Evolutionary conservation across 441 rosid species (phyloP), one percentile per base, ranked within the genome.

Genomic region (Populus hybrid): DNA sequence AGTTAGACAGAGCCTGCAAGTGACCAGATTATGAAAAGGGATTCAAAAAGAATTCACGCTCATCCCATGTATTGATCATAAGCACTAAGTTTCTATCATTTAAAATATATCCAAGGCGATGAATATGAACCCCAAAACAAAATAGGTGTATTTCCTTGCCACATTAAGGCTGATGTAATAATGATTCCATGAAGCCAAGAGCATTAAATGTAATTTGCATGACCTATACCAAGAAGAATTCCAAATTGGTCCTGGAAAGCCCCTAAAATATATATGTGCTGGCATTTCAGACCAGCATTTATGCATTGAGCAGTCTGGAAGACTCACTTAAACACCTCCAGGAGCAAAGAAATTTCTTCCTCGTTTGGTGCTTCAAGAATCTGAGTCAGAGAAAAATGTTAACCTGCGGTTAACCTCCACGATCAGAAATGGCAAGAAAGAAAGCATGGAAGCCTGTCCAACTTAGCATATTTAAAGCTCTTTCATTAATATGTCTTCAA

Each of bases 351-450:
- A 84, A 96, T 83, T 83, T 94, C 99, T 85, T 93, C 98, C 29
- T 93, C 98, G 66, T 71, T 94, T 75, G 99, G 99, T 69, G 98
- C 90, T 86, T 94, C 97, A 76, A 96, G 92, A 86, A 96, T 96
- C 99, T 96, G 92, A 86, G 69, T 82, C 79, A 87, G 35, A 79
- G 23, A 83, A 89, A 79, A 29, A 29, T 29, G 31, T 29, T 29
- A 29, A 29, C 31, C 31, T 29, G 29, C 2, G 6, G 72, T 83
- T 80, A 86, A 77, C 69, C 79, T 71, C 79, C 76, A 84, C 9
- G 28, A 78, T 68, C 79, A 78, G 75, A 80, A 53, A 77, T 66
- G 35, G 80, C 56, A 74, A 76, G 73, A 81, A 56, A 56, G 63
- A 56, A 56, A 56, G 21, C 9, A 56, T 56, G 63, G 3, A 56